A percentile compares a stretch with the other conserved stretches of the same genome.
Conservation (phyloP, 192 early-diverging fungal genomes). For the Backusella tuberculispora region DNA sequence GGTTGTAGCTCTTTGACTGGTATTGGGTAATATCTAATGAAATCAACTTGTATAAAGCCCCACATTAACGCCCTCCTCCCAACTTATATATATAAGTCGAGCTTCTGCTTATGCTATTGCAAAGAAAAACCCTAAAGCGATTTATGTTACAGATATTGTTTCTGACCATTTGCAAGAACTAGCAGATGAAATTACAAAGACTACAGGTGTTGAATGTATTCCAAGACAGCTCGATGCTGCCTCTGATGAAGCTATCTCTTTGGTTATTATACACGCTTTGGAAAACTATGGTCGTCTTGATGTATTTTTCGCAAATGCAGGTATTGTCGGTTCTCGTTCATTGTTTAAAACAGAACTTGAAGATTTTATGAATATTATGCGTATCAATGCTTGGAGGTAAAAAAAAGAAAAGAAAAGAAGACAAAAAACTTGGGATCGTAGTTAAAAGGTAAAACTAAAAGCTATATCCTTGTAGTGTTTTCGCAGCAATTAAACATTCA, state of each 20-base stretch:
- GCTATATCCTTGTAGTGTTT: conserved; percentile 35
- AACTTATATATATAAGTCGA: conserved; percentile 44
- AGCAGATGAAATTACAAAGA: conserved; percentile 37
- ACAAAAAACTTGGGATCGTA: no score
- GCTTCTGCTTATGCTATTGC: conserved; percentile 34
- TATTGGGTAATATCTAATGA: conserved; percentile 57
- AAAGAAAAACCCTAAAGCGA: conserved; percentile 33
- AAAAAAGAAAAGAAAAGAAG: neutral
- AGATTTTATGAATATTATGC: conserved; percentile 40
- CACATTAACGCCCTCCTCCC: no score
- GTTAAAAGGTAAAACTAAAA: no score
- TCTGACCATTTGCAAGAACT: conserved; percentile 39
- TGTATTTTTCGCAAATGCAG: no score
- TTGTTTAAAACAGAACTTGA: conserved; percentile 31
- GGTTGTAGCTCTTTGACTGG: conserved; percentile 50
- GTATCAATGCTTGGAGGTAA: conserved; percentile 38
- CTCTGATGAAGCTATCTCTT: conserved; percentile 43
- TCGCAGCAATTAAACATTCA: conserved; percentile 53
- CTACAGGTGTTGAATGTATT: conserved; percentile 36
- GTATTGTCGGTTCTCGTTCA: conserved; percentile 28
- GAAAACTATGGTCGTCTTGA: conserved; percentile 48
- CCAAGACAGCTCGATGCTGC: conserved; percentile 46
- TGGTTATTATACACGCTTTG: conserved; percentile 45
- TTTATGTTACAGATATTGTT: conserved; percentile 48
- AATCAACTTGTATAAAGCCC: no score